Percentiles rank a stretch among this genome's conserved stretches.
Conservation (phyloP, 176 grass and related monocot genomes). For the Aegilops longissima region DNA sequence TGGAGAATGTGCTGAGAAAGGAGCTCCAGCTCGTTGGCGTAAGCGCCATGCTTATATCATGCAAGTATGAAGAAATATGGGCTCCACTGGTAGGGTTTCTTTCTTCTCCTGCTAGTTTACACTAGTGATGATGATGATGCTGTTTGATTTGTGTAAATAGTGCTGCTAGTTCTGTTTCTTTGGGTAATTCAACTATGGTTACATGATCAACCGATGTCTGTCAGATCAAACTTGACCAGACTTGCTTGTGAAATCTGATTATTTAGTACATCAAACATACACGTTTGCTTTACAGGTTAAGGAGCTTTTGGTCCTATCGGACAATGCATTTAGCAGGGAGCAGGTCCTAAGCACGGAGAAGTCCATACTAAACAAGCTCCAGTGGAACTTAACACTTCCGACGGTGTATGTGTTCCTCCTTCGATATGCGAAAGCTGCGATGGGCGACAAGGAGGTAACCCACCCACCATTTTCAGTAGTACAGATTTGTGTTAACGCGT, state of each 20-base stretch:
- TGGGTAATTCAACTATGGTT: not conserved
- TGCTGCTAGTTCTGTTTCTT: constrained; percentile 21
- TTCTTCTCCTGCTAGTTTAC: not conserved
- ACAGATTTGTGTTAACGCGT: not conserved
- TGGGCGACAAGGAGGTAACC: constrained; percentile 39
- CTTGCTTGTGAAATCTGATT: not conserved
- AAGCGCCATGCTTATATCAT: constrained; percentile 78
- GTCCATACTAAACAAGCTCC: constrained; percentile 54
- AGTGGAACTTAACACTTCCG: constrained; percentile 78
- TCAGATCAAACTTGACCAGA: not conserved
- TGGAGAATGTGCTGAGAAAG: constrained; percentile 44
- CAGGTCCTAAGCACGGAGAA: constrained; percentile 62
- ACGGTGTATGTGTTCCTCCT: constrained; percentile 69
- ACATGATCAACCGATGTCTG: not conserved
- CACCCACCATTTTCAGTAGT: not conserved
- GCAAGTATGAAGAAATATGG: constrained; percentile 86
- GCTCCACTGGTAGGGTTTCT: constrained; percentile 58
- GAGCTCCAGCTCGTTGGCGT: constrained; percentile 78
- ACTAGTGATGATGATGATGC: not conserved
- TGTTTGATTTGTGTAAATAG: not conserved
- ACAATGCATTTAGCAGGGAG: constrained; percentile 43
- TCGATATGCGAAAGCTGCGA: constrained; percentile 60
- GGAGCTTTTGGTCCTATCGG: constrained; percentile 52
- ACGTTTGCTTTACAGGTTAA: constrained; percentile 33
- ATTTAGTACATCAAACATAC: not conserved